Evolutionary conservation across 371 early-diverging fungal genomes (phyloP).

Genomic region (Smittium culicis): DNA sequence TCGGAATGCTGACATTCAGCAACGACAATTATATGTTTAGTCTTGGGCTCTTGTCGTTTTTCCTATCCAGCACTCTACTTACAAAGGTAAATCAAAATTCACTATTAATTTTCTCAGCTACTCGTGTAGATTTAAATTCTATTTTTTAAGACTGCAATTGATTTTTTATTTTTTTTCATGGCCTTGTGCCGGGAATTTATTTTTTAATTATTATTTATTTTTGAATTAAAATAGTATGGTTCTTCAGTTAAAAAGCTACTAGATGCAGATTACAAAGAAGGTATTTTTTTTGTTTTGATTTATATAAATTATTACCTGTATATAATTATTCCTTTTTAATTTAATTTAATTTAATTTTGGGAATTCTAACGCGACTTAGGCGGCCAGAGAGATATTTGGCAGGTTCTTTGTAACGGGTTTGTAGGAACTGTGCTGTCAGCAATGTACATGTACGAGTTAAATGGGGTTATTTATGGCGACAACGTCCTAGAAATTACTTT

Average conservation of each 20-base stretch:
- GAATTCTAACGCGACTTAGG: no score
- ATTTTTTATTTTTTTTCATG: no score
- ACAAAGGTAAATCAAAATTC: constrained; percentile 40
- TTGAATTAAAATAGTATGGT: background rate
- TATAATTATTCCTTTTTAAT: constrained; percentile 44
- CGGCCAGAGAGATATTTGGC: no score
- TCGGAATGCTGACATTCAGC: constrained; percentile 58
- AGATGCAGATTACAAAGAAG: constrained; percentile 6
- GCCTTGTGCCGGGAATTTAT: no score
- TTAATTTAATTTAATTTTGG: no score
- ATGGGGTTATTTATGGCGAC: no score
- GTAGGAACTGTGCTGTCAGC: constrained; percentile 49
- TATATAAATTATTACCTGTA: constrained; percentile 13
- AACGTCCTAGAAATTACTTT: no score
- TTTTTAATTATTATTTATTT: no score
- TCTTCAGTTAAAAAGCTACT: background rate
- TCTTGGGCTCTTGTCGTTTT: constrained; percentile 53
- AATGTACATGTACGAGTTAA: constrained; percentile 38
- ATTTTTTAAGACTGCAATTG: no score
- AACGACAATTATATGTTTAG: constrained; percentile 45
- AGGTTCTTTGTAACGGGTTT: constrained; percentile 71
- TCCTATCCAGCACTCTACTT: constrained; percentile 49
- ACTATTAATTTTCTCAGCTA: no score
- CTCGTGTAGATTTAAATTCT: no score
- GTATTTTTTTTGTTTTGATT: constrained; percentile 22